Percentiles rank a stretch among this genome's conserved stretches.
Evolutionary conservation across 306 rosid genomes (phyloP).

Genomic region (Dalbergia cultrata): DNA sequence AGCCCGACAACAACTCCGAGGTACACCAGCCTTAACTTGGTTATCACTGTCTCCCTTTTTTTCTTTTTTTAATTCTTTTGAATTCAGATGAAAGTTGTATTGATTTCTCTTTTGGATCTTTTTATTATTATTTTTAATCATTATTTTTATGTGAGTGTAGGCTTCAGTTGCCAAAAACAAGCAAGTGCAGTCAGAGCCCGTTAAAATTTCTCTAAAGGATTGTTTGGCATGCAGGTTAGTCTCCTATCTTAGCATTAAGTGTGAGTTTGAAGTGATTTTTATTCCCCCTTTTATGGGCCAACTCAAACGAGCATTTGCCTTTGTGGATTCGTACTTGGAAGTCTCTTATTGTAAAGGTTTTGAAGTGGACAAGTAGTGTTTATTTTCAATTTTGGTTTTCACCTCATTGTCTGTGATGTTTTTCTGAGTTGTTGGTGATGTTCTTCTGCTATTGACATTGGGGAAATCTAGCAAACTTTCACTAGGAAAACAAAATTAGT

Average conservation of each 20-base stretch:
- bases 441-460: not conserved
- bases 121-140: not conserved
- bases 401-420: no score
- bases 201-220: constrained; percentile 93
- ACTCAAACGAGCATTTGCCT: no score
- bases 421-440: no score
- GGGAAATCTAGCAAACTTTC: not conserved
- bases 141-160: constrained; percentile 46
- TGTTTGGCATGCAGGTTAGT: constrained; percentile 97
- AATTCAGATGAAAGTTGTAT: not conserved
- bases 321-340: no score
- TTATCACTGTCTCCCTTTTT: not conserved
- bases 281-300: no score
- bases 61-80: not conserved
- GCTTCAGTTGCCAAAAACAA: constrained; percentile 52
- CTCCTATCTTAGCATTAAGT: not conserved
- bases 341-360: no score
- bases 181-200: constrained; percentile 79
- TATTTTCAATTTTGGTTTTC: no score
- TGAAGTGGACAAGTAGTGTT: no score
- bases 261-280: not conserved
- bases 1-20: constrained; percentile 70
- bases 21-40: constrained; percentile 21
- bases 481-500: not conserved
- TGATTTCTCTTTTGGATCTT: not conserved